These are phyloP conservation scores for Hypoxylon sp. DNA, from an alignment of 2,329 filamentous ascomycete genomes.

Conservation along the genomic window DNA sequence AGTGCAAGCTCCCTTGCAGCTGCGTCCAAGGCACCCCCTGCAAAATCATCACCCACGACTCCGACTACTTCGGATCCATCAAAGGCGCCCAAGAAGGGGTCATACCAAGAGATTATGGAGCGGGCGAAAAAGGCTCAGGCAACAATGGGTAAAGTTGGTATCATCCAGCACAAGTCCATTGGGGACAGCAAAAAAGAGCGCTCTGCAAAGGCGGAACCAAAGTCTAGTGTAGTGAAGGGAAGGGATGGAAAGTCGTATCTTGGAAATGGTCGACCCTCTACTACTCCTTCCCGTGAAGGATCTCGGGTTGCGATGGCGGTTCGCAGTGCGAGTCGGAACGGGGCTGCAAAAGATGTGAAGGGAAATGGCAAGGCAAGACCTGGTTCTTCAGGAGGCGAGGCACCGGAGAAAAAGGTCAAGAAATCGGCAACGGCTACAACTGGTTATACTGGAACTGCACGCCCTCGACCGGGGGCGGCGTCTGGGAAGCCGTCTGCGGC, in stretches of 20 bases:
- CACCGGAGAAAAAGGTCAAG: constrained; percentile 71
- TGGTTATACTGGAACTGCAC: constrained; percentile 75
- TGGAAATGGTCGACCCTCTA: constrained; percentile 46
- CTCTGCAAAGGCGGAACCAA: constrained; percentile 62
- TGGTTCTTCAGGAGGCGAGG: constrained; percentile 55
- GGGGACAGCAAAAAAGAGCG: constrained; percentile 74
- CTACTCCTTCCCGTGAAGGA: constrained; percentile 42
- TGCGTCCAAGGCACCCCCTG: constrained; percentile 45
- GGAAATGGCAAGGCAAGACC: constrained; percentile 50
- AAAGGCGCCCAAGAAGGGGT: constrained; percentile 76
- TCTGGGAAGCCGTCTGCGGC: constrained; percentile 50
- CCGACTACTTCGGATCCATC: constrained; percentile 50
- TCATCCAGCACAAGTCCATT: constrained; percentile 81
- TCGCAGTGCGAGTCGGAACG: constrained; percentile 45
- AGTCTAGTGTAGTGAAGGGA: constrained; percentile 53
- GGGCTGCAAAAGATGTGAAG: constrained; percentile 46
- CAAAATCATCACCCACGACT: constrained; percentile 51
- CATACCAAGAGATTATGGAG: constrained; percentile 81
- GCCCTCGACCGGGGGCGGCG: constrained; percentile 65
- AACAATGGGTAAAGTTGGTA: constrained; percentile 73
- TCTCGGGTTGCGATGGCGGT: constrained; percentile 32
- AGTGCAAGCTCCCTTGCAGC: constrained; percentile 36
- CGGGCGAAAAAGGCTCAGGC: constrained; percentile 77
- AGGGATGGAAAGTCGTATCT: constrained; percentile 48
- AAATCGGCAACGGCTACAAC: constrained; percentile 74